A percentile compares a stretch with the other conserved stretches of the same genome.
Conservation (phyloP, 352 stramenopile genomes). For the Peronosclerospora sorghi region DNA sequence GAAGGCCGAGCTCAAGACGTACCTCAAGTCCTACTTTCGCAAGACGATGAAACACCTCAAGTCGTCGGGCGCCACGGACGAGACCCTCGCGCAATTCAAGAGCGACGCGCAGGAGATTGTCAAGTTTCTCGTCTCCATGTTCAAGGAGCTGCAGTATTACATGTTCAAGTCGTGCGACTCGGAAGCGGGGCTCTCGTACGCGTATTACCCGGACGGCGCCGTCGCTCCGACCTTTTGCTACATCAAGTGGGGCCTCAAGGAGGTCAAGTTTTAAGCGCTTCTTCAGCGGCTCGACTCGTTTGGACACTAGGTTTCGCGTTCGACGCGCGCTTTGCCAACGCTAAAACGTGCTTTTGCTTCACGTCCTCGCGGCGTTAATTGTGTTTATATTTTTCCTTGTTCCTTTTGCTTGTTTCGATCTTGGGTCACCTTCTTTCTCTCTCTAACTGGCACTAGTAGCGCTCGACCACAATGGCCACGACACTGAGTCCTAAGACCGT, state of each 20-base stretch:
- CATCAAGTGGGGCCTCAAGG: conserved; percentile 64
- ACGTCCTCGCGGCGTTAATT: conserved; percentile 7
- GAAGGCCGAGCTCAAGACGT: conserved; percentile 56
- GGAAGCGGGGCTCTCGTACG: conserved; percentile 48
- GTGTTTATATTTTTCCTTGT: background rate
- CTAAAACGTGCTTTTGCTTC: conserved; percentile 9
- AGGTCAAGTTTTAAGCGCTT: conserved; percentile 54
- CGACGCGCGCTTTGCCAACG: background rate
- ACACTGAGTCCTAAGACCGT: conserved; percentile 39
- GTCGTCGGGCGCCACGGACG: conserved; percentile 29
- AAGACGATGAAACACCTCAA: conserved; percentile 63
- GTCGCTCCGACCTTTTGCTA: conserved; percentile 43
- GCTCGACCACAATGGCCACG: conserved; percentile 38
- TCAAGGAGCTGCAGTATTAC: conserved; percentile 61
- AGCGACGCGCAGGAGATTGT: conserved; percentile 52
- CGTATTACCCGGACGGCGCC: conserved; percentile 51
- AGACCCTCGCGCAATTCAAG: conserved; percentile 41
- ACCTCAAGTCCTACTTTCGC: conserved; percentile 61
- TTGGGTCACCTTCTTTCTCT: too few species aligned
- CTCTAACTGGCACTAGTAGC: background rate
- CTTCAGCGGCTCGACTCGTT: too few species aligned
- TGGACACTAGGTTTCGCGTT: too few species aligned
- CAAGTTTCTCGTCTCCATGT: conserved; percentile 52
- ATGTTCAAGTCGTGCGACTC: conserved; percentile 59
- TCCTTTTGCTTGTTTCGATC: background rate